Percentiles rank a stretch among this genome's conserved stretches.
phyloP scores from a whole-genome alignment of 2,329 filamentous ascomycete species.

The Epichloe elymi region DNA sequence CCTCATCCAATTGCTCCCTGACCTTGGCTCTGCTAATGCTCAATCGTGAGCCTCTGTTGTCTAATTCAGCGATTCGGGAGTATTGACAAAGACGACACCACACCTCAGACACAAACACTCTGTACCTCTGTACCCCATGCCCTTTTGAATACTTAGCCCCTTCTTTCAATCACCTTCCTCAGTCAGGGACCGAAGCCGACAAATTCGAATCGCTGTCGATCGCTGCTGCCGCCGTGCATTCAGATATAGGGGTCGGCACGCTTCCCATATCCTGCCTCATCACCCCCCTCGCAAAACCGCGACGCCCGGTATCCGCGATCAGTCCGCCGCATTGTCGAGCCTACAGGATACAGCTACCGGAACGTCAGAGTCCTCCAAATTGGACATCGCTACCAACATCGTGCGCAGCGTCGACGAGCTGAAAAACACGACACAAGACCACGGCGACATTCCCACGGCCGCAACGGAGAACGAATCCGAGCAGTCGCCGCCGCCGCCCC shows the following conservation, averaged over 20 bases:
- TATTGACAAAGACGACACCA: too few species aligned
- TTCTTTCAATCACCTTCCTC: background rate
- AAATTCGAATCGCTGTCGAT: background rate
- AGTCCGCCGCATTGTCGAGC: conserved; percentile 27
- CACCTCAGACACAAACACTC: too few species aligned
- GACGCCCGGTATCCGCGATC: conserved; percentile 9
- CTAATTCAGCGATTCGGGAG: background rate
- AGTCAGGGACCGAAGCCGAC: background rate
- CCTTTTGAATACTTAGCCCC: background rate
- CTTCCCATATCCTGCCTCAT: background rate
- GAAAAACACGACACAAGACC: conserved; percentile 10
- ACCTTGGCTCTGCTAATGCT: background rate
- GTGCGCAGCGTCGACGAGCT: conserved; percentile 14
- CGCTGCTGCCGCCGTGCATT: background rate
- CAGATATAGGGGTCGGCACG: background rate
- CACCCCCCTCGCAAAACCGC: conserved; percentile 2
- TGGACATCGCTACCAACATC: conserved; percentile 20
- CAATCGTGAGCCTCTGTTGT: background rate
- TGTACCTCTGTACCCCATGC: background rate
- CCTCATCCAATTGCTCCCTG: background rate
- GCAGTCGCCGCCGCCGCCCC: conserved; percentile 44
- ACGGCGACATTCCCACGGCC: conserved; percentile 11
- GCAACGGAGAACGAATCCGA: conserved; percentile 17
- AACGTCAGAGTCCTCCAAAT: conserved; percentile 20
- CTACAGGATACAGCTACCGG: conserved; percentile 19